A percentile compares a stretch with the other conserved stretches of the same genome.
Conservation (phyloP, 495 filamentous ascomycete species). For the Aspergillus mulundensis region DNA sequence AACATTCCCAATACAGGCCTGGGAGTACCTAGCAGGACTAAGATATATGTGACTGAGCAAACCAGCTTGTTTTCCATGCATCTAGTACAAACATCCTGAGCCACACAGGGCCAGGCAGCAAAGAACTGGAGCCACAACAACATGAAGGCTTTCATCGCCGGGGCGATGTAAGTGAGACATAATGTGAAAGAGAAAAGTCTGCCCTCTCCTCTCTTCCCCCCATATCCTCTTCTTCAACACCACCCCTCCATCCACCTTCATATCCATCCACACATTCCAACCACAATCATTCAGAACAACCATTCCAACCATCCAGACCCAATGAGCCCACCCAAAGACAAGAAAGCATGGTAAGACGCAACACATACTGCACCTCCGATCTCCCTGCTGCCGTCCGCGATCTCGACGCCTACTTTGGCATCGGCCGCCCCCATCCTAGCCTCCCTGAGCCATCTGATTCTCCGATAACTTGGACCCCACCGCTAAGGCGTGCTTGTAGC, state of each 20-base stretch:
- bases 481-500: not conserved
- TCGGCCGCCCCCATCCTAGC: slow-evolving; percentile 3
- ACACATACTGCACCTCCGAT: slow-evolving; percentile 18
- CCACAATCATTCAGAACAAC: not conserved
- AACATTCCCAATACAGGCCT: no score
- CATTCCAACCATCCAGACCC: not conserved
- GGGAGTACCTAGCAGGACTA: no score
- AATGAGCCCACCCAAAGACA: not conserved
- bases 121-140: not conserved
- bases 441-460: not conserved
- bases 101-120: not conserved
- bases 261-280: not conserved
- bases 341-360: slow-evolving; percentile 5
- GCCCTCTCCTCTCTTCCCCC: slow-evolving; percentile 17
- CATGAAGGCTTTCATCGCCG: not conserved
- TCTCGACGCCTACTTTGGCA: slow-evolving; percentile 17
- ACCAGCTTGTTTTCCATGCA: no score
- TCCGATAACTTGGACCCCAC: not conserved
- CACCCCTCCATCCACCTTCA: not conserved
- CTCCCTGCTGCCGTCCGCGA: not conserved
- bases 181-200: not conserved
- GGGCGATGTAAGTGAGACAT: not conserved
- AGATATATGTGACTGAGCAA: no score
- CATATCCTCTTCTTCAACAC: not conserved
- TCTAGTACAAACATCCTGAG: no score